phyloP scores from a whole-genome alignment of 345 rosid genomes.

The Lepidium didymum region DNA sequence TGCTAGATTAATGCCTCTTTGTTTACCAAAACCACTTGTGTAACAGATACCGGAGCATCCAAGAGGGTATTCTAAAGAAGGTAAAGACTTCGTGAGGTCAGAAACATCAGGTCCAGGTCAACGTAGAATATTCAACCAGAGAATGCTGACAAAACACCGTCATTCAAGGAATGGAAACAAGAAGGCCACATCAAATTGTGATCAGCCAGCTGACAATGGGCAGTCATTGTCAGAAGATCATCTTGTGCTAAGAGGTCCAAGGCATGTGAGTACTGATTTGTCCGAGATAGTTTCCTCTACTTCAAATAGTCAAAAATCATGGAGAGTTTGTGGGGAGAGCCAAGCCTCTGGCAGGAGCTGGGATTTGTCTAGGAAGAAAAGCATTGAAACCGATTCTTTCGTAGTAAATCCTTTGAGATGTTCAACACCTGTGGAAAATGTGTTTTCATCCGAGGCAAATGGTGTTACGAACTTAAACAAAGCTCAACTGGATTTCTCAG shows the following conservation, averaged over 20 bases:
- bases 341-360: conserved; percentile 12
- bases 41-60: conserved; percentile 23
- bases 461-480: conserved; percentile 24
- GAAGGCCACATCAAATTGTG: conserved; percentile 32
- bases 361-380: conserved; percentile 8
- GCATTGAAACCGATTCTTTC: conserved; percentile 9
- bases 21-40: neutral
- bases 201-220: conserved; percentile 39
- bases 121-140: conserved; percentile 39
- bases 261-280: conserved; percentile 29
- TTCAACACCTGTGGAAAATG: conserved; percentile 25
- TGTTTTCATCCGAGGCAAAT: conserved; percentile 27
- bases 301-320: conserved; percentile 27
- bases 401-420: conserved; percentile 17
- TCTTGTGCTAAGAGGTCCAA: conserved; percentile 30
- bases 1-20: neutral
- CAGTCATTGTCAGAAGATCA: conserved; percentile 33
- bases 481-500: conserved; percentile 27
- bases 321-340: conserved; percentile 28
- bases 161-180: conserved; percentile 38
- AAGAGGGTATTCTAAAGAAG: conserved; percentile 35
- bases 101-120: conserved; percentile 28
- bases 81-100: conserved; percentile 27
- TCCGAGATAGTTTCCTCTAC: conserved; percentile 35
- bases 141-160: conserved; percentile 48